Conservation (phyloP, 192 early-diverging fungal genomes). For the Backusella australiensis region DNA sequence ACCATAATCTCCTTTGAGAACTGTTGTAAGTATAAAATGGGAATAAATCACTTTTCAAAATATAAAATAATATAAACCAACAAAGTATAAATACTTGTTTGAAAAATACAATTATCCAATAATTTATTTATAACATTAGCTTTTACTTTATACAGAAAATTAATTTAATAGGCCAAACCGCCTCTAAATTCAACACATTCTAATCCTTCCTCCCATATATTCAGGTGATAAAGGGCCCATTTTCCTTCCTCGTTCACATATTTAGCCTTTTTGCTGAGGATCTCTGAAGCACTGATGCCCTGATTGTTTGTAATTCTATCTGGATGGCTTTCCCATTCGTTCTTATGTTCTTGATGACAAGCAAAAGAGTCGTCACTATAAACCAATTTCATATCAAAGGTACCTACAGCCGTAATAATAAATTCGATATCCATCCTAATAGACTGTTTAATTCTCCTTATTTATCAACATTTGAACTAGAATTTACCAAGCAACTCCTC, state of each 20-base stretch:
- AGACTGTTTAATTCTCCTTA: background rate
- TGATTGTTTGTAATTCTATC: slow-evolving; percentile 11
- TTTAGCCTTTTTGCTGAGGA: slow-evolving; percentile 3
- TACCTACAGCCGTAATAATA: slow-evolving; percentile 21
- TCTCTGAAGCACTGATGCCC: slow-evolving; percentile 16
- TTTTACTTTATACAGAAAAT: background rate
- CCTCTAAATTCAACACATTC: slow-evolving; percentile 28
- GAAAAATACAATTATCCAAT: no score
- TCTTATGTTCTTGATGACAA: slow-evolving; percentile 31
- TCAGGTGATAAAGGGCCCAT: slow-evolving; percentile 27
- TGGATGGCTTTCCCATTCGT: slow-evolving; percentile 21
- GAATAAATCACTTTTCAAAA: no score
- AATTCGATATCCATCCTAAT: slow-evolving; percentile 30
- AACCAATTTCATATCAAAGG: slow-evolving; percentile 20
- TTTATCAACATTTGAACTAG: background rate
- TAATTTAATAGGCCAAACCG: slow-evolving; percentile 2
- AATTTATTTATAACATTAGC: background rate
- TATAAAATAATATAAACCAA: no score
- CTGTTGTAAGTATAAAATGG: no score
- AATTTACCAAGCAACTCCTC: slow-evolving; percentile 20
- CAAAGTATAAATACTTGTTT: no score
- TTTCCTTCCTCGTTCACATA: slow-evolving; percentile 23
- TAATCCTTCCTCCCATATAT: slow-evolving; percentile 31
- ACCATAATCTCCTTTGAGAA: no score
- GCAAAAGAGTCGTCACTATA: slow-evolving; percentile 15